phyloP scores from a whole-genome alignment of 768 basidiomycete genomes.

The Termitomyces sp. region DNA sequence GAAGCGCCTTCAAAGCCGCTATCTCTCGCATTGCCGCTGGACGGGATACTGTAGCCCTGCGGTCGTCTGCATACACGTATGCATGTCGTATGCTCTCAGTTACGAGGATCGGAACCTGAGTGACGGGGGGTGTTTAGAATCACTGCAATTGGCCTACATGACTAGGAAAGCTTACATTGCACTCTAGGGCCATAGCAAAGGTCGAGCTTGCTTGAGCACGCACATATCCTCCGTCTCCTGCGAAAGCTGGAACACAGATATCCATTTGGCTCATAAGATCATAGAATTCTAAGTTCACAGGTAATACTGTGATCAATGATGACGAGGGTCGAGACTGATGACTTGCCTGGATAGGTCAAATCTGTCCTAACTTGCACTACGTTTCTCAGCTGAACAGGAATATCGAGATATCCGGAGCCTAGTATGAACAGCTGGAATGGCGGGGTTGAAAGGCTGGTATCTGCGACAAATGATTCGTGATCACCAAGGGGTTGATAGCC shows the following conservation, averaged over 20 bases:
- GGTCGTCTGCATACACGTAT: constrained; percentile 35
- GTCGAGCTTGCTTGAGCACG: constrained; percentile 37
- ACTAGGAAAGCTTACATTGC: constrained; percentile 25
- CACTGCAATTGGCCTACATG: neutral
- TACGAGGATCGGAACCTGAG: constrained; percentile 36
- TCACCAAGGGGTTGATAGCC: constrained; percentile 29
- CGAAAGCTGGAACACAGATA: constrained; percentile 39
- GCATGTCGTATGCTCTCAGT: constrained; percentile 34
- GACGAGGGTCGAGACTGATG: too few species aligned
- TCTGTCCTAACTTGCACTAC: constrained; percentile 31
- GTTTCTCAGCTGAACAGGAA: constrained; percentile 33
- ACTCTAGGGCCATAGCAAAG: constrained; percentile 35
- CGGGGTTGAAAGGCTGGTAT: constrained; percentile 22
- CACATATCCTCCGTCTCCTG: constrained; percentile 27
- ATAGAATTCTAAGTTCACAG: constrained; percentile 26
- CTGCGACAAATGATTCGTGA: constrained; percentile 16
- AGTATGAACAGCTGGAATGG: constrained; percentile 31
- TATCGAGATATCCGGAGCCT: constrained; percentile 28
- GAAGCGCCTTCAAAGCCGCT: constrained; percentile 23
- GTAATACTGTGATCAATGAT: neutral
- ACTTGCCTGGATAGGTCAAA: constrained; percentile 28
- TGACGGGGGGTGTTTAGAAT: neutral
- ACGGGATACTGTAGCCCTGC: constrained; percentile 31
- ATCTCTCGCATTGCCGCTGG: constrained; percentile 38
- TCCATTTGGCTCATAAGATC: constrained; percentile 34